These are phyloP conservation scores for Eimeria maxima DNA, from an alignment of 169 alveolate species.

Conservation along the genomic window DNA sequence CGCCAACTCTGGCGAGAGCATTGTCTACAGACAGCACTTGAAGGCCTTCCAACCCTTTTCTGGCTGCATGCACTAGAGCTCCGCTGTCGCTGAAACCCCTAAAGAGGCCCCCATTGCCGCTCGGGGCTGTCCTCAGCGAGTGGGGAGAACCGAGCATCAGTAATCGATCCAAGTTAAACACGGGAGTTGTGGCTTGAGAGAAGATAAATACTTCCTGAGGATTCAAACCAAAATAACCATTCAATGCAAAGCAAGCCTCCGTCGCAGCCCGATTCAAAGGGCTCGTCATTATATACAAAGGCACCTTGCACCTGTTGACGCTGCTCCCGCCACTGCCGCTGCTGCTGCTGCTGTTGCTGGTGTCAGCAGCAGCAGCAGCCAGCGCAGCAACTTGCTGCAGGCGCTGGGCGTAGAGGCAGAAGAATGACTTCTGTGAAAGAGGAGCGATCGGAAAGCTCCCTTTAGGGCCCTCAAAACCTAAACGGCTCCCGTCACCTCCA, in stretches of 20 bases:
- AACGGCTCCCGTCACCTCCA: constrained; percentile 72
- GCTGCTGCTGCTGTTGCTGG: background rate
- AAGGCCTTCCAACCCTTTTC: background rate
- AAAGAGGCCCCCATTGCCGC: constrained; percentile 63
- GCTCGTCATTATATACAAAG: constrained; percentile 63
- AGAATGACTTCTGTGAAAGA: background rate
- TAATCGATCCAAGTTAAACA: background rate
- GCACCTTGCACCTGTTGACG: background rate
- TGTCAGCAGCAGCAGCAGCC: background rate
- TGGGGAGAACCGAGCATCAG: constrained; percentile 4
- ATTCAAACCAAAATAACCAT: background rate
- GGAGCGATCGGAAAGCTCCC: constrained; percentile 15
- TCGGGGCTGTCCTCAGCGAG: constrained; percentile 12
- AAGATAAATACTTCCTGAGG: background rate
- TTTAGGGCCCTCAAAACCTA: constrained; percentile 48
- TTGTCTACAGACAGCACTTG: constrained; percentile 54
- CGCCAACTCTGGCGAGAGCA: constrained; percentile 31
- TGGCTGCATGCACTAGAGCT: background rate
- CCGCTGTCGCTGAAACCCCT: constrained; percentile 17
- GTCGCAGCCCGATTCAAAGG: background rate
- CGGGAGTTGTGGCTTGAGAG: constrained; percentile 25
- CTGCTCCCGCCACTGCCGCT: background rate
- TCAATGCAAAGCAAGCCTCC: background rate
- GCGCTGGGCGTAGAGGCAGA: constrained; percentile 24
- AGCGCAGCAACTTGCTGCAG: background rate